phyloP scores from a whole-genome alignment of 2,329 filamentous ascomycete genomes.

The Cytospora leucostoma region DNA sequence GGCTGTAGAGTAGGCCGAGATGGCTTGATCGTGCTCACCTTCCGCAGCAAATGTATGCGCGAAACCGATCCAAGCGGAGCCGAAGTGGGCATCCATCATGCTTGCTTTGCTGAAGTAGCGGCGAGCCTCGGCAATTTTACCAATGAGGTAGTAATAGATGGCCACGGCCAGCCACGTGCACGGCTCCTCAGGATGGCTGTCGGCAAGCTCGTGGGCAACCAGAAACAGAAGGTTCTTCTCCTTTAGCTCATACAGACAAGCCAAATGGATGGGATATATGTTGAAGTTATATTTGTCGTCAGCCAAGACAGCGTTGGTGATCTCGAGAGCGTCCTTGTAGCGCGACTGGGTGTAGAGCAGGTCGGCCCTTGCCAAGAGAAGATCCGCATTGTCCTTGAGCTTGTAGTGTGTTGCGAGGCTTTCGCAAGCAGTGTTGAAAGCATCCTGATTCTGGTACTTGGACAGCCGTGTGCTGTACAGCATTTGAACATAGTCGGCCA shows the following conservation, averaged over 20 bases:
- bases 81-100: constrained; percentile 96
- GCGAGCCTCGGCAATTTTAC: constrained; percentile 87
- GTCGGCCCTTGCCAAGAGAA: constrained; percentile 86
- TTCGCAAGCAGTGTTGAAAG: constrained; percentile 84
- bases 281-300: constrained; percentile 87
- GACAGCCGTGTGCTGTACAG: constrained; percentile 94
- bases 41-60: constrained; percentile 97
- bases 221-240: constrained; percentile 89
- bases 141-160: constrained; percentile 88
- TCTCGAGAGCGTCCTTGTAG: constrained; percentile 78
- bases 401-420: constrained; percentile 93
- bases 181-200: constrained; percentile 87
- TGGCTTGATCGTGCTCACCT: constrained; percentile 96
- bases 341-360: constrained; percentile 93
- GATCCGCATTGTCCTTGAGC: constrained; percentile 81
- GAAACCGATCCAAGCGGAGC: constrained; percentile 97
- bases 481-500: constrained; percentile 90
- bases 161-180: constrained; percentile 94
- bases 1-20: constrained; percentile 95
- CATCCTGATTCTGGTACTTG: constrained; percentile 86
- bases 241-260: constrained; percentile 84
- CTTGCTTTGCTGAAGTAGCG: constrained; percentile 97
- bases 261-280: constrained; percentile 87
- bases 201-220: constrained; percentile 87
- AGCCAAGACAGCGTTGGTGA: constrained; percentile 81